Conservation (phyloP, 2,329 filamentous ascomycete genomes). For the Aspergillus terreus region DNA sequence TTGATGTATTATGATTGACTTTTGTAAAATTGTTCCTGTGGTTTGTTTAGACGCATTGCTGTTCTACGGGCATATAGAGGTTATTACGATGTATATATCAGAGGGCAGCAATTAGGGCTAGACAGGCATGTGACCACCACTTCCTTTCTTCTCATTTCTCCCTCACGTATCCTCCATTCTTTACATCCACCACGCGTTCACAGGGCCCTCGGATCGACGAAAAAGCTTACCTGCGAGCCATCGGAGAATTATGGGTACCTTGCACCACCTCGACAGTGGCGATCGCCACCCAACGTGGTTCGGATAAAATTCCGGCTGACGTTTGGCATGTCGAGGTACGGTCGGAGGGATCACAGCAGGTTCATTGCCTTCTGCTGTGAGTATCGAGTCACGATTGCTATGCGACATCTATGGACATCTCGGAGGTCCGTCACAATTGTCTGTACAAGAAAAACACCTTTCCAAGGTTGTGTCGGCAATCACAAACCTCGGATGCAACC, state of each 20-base stretch:
- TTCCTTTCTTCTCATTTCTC: not conserved
- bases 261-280: not conserved
- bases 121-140: not conserved
- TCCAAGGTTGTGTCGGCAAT: not conserved
- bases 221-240: not conserved
- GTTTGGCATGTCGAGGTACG: not conserved
- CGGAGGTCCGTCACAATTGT: too few relatives aligned
- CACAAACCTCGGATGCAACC: not conserved
- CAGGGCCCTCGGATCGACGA: not conserved
- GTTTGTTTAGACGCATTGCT: not conserved
- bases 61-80: not conserved
- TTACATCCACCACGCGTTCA: not conserved
- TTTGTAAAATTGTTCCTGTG: constrained; percentile 6
- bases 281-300: constrained; percentile 1
- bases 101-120: too few relatives aligned
- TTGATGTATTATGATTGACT: constrained; percentile 9
- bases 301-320: constrained; percentile 14
- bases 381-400: too few relatives aligned
- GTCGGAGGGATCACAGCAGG: too few relatives aligned
- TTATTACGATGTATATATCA: not conserved
- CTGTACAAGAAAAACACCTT: too few relatives aligned
- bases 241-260: not conserved
- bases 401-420: too few relatives aligned
- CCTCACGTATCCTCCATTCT: not conserved
- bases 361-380: too few relatives aligned